Percentiles rank a stretch among this genome's conserved stretches.
Evolutionary conservation across 805 yeast species (phyloP).

Genomic region (Torulaspora maleeae): DNA sequence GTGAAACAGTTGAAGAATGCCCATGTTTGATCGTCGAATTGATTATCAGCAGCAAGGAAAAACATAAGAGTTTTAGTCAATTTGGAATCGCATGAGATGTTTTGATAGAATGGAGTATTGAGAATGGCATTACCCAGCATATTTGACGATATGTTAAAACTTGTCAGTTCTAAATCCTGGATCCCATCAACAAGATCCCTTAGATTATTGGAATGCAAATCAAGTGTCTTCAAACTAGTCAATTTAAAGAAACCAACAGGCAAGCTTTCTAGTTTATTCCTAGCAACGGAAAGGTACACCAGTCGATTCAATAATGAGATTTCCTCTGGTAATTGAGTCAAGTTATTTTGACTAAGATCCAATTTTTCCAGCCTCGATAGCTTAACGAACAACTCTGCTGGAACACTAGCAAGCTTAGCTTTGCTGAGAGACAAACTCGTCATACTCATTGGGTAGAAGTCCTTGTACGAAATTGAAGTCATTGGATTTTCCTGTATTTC

Average conservation of each 20-base stretch:
- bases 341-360: conserved; percentile 74
- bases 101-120: conserved; percentile 43
- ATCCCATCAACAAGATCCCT: conserved; percentile 61
- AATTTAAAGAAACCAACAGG: conserved; percentile 65
- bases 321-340: conserved; percentile 69
- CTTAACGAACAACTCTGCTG: conserved; percentile 55
- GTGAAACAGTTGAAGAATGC: conserved; percentile 56
- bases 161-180: conserved; percentile 58
- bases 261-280: conserved; percentile 66
- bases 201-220: conserved; percentile 80
- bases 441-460: conserved; percentile 50
- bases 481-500: conserved; percentile 81
- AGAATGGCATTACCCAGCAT: conserved; percentile 41
- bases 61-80: conserved; percentile 49
- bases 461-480: conserved; percentile 43
- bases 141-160: conserved; percentile 71
- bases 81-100: conserved; percentile 31
- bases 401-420: conserved; percentile 75
- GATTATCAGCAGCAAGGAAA: conserved; percentile 76
- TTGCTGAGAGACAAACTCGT: conserved; percentile 72
- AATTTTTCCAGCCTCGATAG: conserved; percentile 67
- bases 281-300: conserved; percentile 61
- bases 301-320: conserved; percentile 56
- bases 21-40: conserved; percentile 71
- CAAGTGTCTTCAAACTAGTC: conserved; percentile 57